Percentiles rank a stretch among this genome's conserved stretches.
Conservation (phyloP, 2,329 filamentous ascomycete genomes). For the Microcyclosporella mali region DNA sequence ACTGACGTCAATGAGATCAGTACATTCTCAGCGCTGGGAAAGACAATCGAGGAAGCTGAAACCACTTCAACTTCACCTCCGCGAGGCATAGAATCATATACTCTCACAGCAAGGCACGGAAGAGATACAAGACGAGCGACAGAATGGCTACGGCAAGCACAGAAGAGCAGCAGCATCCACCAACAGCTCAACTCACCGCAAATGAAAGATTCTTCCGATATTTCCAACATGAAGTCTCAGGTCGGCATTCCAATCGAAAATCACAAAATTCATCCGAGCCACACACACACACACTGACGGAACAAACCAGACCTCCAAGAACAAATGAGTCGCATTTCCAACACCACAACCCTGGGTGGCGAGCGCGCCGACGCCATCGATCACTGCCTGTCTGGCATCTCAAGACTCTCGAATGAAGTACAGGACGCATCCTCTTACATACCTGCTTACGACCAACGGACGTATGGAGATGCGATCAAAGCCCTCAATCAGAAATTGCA, state of each 20-base stretch:
- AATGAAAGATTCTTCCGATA: constrained; percentile 81
- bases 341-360: constrained; percentile 57
- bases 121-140: constrained; percentile 1
- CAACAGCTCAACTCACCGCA: constrained; percentile 30
- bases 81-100: too few relatives aligned
- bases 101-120: too few relatives aligned
- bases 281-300: too few relatives aligned
- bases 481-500: constrained; percentile 71
- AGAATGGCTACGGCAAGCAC: constrained; percentile 10
- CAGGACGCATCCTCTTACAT: constrained; percentile 76
- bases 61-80: too few relatives aligned
- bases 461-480: constrained; percentile 80
- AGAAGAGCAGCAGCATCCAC: constrained; percentile 1
- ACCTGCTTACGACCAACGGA: constrained; percentile 82
- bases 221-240: constrained; percentile 68
- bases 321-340: constrained; percentile 63
- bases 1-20: too few relatives aligned
- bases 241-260: constrained; percentile 40
- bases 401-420: constrained; percentile 73
- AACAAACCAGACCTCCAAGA: constrained; percentile 52
- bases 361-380: constrained; percentile 78
- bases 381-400: constrained; percentile 71
- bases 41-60: too few relatives aligned
- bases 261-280: too few relatives aligned
- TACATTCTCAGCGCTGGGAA: too few relatives aligned